Evolutionary conservation across 768 basidiomycete genomes (phyloP), one percentile per base, ranked within the genome.

Genomic region (Leccinum pellstonianum): DNA sequence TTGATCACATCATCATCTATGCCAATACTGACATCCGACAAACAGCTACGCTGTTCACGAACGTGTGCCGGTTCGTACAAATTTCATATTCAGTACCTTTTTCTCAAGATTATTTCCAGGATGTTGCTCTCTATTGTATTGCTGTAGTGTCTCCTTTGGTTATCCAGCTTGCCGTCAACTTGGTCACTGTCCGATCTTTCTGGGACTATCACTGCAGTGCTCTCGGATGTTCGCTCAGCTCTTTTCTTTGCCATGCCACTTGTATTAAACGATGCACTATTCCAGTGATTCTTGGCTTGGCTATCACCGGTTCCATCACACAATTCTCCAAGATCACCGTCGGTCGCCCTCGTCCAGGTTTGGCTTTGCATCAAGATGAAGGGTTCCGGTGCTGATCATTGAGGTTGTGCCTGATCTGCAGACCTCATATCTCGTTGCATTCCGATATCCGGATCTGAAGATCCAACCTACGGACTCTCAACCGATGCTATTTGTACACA

Each of bases 331-430:
- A 98, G 74, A 76, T 93, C 46, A 88, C 88, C 1, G 95, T 95
- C 48, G 95, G 95, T 23, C 85, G 95, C 14, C 94, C 95, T 10
- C 84, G 95, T 15, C 95, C 94, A 62, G 93, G 91, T 87, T 50
- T 62, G 59, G 68, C 17, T 64, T 37, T 1, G 17, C 5, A 9
- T 48, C 2, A 5, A 4, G n/a, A 10, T 43, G 7, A 4, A 35
- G 27, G 15, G 31, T 15, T 10, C 35, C 4, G 15, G 21, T 27
- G 21, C 38, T 35, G 8, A 52, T 19, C 17, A 51, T 50, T 54
- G 27, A 63, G 7, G 33, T 19, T 52, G 12, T 19, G 15, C 9
- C 14, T 55, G 12, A 55, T 47, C 17, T 43, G 9, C 55, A 73
- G 72, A 73, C 33, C 68, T 73, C 11, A 64, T 73, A 46, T 72